phyloP scores from a whole-genome alignment of 306 rosid species.

The Inga leiocalycina region DNA sequence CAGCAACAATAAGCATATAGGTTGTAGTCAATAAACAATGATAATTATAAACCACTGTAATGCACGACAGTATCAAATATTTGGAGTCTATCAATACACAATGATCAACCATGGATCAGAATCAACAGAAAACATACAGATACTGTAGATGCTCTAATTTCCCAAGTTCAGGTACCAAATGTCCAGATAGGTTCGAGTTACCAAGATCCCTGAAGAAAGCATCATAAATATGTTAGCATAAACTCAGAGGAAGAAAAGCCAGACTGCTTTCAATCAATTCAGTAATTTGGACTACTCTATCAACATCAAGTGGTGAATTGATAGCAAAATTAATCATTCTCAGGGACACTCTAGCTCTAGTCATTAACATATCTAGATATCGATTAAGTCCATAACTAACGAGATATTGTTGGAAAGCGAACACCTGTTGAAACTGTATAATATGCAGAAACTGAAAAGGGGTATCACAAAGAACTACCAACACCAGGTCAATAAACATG shows the following conservation, averaged over 20 bases:
- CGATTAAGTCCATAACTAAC: not conserved
- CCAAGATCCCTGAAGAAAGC: constrained; percentile 82
- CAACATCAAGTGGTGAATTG: not conserved
- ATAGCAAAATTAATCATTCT: not conserved
- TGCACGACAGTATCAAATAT: not conserved
- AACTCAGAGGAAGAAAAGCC: not conserved
- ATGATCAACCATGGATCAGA: not conserved
- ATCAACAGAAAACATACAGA: constrained; percentile 56
- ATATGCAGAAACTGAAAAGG: not conserved
- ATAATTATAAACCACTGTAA: constrained; percentile 14
- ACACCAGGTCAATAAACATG: not conserved
- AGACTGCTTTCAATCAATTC: constrained; percentile 10
- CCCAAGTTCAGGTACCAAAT: constrained; percentile 87
- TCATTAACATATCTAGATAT: not conserved
- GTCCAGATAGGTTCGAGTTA: constrained; percentile 90
- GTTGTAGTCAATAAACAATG: not conserved
- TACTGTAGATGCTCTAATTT: constrained; percentile 86
- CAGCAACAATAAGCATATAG: constrained; percentile 29
- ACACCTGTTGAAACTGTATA: not conserved
- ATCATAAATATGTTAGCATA: constrained; percentile 23
- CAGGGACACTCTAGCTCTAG: not conserved
- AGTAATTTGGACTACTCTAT: not conserved
- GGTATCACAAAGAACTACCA: not conserved
- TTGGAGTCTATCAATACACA: not conserved
- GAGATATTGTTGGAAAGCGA: not conserved